Base-by-base conservation (phyloP, 805 yeast genomes). In the Metschnikowia gelsemii region DNA sequence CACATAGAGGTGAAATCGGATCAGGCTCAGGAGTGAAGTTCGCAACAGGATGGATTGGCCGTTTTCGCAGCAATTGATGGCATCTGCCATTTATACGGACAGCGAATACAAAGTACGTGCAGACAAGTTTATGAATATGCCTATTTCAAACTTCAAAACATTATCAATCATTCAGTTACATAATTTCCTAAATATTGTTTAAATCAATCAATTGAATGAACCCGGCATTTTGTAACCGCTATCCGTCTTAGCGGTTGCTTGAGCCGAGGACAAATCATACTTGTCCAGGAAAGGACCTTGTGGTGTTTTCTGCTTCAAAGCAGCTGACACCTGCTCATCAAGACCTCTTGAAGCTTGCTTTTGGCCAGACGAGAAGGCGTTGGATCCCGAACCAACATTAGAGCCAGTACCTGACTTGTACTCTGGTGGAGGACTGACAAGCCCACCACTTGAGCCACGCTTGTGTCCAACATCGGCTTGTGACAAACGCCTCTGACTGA, bases 401-500 rank as follows among this genome's bases (percentile, higher is more conserved):
- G n/a, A n/a, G n/a, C n/a, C n/a, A n/a, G n/a, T n/a, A n/a, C n/a
- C n/a, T n/a, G n/a, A n/a, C n/a, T n/a, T 18, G 19, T 32, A 14
- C 13, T 17, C 38, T 11, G 21, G 9, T 3, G 41, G 26, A n/a
- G 39, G 43, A 26, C 32, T 40, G 24, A 46, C 50, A 13, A 40
- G 16, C 14, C 48, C 48, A 5, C 48, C 50, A 9, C 38, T 32
- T 8, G 46, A 35, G 20, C 20, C 34, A 4, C 44, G 40, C 20
- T 13, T 27, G 27, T 17, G 17, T 9, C 32, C 34, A 3, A 20
- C n/a, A 1, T 45, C 42, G 5, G 16, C 19, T n/a, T 46, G 47
- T 9, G 52, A 43, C 40, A 46, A 45, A 19, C 40, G 46, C 18
- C 52, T 41, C 27, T 46, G 50, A 17, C 50, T 43, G 24, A 47